A percentile compares a stretch with the other conserved stretches of the same genome.
These are phyloP conservation scores for Lupinus albus DNA, from an alignment of 306 rosid genomes.

Conservation along the genomic window DNA sequence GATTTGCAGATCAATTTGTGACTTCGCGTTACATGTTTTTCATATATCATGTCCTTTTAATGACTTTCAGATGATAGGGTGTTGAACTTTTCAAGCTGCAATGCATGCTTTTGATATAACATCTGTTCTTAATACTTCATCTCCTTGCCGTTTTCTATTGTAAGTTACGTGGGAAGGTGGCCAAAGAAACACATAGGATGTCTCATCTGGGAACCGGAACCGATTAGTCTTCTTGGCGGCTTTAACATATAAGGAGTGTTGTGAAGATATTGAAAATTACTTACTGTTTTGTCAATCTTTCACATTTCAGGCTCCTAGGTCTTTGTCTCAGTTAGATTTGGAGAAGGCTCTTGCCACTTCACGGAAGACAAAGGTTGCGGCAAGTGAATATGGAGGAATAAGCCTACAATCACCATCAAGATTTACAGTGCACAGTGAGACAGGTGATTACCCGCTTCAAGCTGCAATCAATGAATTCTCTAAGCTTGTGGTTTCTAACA, in stretches of 20 bases:
- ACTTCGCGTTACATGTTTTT: neutral
- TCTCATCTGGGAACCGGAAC: neutral
- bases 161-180: neutral
- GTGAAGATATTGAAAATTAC: conserved; percentile 35
- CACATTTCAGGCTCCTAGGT: conserved; percentile 68
- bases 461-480: conserved; percentile 81
- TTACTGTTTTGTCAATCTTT: conserved; percentile 11
- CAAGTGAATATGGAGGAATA: conserved; percentile 71
- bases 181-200: neutral
- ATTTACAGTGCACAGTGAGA: conserved; percentile 55
- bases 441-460: conserved; percentile 68
- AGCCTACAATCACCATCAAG: conserved; percentile 49
- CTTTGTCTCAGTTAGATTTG: conserved; percentile 66
- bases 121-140: neutral
- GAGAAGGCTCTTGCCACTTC: conserved; percentile 70
- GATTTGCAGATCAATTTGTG: too few species aligned
- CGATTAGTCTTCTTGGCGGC: conserved; percentile 21
- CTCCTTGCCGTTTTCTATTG: conserved; percentile 2
- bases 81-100: neutral
- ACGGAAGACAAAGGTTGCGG: conserved; percentile 79
- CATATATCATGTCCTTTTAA: conserved; percentile 4
- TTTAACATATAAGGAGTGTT: neutral
- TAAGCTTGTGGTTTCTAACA: conserved; percentile 72
- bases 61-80: neutral
- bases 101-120: neutral